phyloP scores from a whole-genome alignment of 345 rosid genomes.

The Anacardium occidentale region DNA sequence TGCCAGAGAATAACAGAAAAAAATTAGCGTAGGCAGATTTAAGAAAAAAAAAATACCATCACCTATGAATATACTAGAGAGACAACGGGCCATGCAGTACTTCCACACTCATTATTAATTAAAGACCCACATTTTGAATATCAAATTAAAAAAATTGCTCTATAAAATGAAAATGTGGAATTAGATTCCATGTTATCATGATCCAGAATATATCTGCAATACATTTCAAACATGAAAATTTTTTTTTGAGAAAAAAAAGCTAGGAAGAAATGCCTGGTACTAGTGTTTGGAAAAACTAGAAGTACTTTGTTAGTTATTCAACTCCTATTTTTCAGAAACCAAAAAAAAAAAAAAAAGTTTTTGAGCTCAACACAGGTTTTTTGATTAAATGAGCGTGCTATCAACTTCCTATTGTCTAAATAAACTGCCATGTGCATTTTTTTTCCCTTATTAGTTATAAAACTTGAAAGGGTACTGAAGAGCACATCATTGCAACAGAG shows the following conservation, averaged over 20 bases:
- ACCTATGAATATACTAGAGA: conserved; percentile 7
- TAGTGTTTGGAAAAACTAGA: neutral
- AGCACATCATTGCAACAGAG: too few relatives aligned
- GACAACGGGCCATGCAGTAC: neutral
- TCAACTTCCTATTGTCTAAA: neutral
- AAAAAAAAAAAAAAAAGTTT: neutral
- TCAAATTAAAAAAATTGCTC: too few relatives aligned
- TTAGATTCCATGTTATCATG: neutral
- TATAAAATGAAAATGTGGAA: neutral
- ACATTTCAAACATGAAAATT: neutral
- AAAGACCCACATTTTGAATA: neutral
- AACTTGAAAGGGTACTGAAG: neutral
- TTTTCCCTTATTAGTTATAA: neutral
- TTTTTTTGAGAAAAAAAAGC: too few relatives aligned
- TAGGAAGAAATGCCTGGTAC: too few relatives aligned
- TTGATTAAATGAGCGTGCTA: neutral
- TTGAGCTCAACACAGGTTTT: neutral
- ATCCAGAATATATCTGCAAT: neutral
- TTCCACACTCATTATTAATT: conserved; percentile 9
- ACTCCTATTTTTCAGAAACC: neutral
- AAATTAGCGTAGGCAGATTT: conserved; percentile 16
- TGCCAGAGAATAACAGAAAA: conserved; percentile 30
- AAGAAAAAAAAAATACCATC: neutral
- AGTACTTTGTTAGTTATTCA: neutral
- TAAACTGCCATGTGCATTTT: neutral